A percentile compares a stretch with the other conserved stretches of the same genome.
Conservation (phyloP, 2,329 filamentous ascomycete species). For the Nemania sp. region DNA sequence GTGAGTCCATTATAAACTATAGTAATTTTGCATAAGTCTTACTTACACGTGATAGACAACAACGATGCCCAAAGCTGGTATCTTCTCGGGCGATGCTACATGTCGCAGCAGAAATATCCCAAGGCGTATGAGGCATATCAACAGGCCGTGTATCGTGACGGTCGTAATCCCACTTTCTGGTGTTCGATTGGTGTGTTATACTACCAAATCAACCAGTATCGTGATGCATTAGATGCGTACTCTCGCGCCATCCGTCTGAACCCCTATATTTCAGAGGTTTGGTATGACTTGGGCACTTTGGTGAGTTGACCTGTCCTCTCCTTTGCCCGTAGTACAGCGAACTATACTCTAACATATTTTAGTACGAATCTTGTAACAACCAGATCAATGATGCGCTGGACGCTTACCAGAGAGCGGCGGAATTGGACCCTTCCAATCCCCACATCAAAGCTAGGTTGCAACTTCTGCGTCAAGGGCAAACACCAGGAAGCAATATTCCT, state of each 20-base stretch:
- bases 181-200: conserved; percentile 98
- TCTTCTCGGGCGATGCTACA: conserved; percentile 94
- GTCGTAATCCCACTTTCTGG: conserved; percentile 98
- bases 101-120: conserved; percentile 98
- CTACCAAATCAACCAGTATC: conserved; percentile 99
- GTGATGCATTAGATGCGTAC: conserved; percentile 96
- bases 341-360: conserved; percentile 38
- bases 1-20: conserved; percentile 55
- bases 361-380: conserved; percentile 99
- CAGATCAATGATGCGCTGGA: conserved; percentile 96
- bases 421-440: conserved; percentile 88
- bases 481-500: conserved; percentile 68
- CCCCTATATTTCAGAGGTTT: conserved; percentile 97
- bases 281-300: conserved; percentile 96
- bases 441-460: conserved; percentile 96
- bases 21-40: conserved; percentile 15
- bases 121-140: conserved; percentile 99
- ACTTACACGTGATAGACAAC: conserved; percentile 67
- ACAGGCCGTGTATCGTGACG: conserved; percentile 96
- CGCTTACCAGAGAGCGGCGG: conserved; percentile 91
- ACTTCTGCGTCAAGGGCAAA: conserved; percentile 80
- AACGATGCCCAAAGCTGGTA: conserved; percentile 98
- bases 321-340: conserved; percentile 1
- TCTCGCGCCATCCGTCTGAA: conserved; percentile 95
- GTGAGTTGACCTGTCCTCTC: conserved; percentile 58